Percentiles rank a stretch among this genome's conserved stretches.
phyloP scores from a whole-genome alignment of 257 asterid genomes.

The Jacaranda copaia region DNA sequence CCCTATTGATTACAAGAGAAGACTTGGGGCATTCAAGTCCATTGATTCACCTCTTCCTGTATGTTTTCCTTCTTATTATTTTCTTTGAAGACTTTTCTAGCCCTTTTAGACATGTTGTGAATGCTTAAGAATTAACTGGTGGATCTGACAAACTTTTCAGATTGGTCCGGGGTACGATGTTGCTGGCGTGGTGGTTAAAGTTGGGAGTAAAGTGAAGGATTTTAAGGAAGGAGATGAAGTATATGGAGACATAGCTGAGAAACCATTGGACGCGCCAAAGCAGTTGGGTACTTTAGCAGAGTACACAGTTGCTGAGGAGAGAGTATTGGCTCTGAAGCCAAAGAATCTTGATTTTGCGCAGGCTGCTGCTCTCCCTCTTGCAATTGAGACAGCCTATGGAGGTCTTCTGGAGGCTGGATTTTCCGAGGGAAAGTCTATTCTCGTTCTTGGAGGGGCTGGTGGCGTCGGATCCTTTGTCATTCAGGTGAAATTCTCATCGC shows the following conservation, averaged over 20 bases:
- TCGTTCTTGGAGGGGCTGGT: slow-evolving; percentile 98
- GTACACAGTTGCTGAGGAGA: slow-evolving; percentile 91
- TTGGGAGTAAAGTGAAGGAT: slow-evolving; percentile 81
- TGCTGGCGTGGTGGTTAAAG: slow-evolving; percentile 87
- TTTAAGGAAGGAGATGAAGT: slow-evolving; percentile 92
- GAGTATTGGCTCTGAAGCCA: slow-evolving; percentile 80
- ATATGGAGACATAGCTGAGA: slow-evolving; percentile 81
- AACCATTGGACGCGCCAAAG: slow-evolving; percentile 76
- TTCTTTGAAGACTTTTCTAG: too few species aligned
- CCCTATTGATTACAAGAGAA: too few species aligned
- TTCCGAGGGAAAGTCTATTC: slow-evolving; percentile 79
- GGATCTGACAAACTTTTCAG: slow-evolving; percentile 40
- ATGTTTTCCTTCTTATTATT: too few species aligned
- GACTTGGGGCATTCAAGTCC: too few species aligned
- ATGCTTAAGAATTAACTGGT: too few species aligned
- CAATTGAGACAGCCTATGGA: slow-evolving; percentile 84
- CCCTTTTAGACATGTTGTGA: too few species aligned
- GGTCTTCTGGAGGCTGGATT: slow-evolving; percentile 80
- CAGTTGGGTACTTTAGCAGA: slow-evolving; percentile 86
- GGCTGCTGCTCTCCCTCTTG: slow-evolving; percentile 91
- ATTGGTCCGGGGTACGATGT: slow-evolving; percentile 94
- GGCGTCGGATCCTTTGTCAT: slow-evolving; percentile 91
- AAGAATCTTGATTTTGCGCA: slow-evolving; percentile 69
- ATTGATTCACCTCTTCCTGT: too few species aligned
- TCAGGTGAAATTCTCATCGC: slow-evolving; percentile 56